A percentile compares a stretch with the other conserved stretches of the same genome.
These are phyloP conservation scores for Pholiota conissans DNA, from an alignment of 768 basidiomycete genomes.

Conservation along the genomic window DNA sequence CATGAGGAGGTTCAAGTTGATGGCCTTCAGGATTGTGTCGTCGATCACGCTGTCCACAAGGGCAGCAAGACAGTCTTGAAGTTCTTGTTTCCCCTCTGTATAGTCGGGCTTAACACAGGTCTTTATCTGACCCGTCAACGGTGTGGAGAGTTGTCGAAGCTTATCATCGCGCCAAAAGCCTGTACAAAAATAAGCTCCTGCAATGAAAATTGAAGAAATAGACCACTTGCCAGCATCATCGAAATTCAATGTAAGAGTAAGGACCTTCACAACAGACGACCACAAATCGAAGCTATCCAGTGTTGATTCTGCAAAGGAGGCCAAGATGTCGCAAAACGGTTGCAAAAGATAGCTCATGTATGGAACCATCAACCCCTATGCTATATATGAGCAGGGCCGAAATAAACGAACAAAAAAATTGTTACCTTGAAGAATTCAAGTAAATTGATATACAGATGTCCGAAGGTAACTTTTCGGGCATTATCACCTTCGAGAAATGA, in stretches of 20 bases:
- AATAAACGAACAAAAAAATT: not conserved
- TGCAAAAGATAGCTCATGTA: constrained; percentile 81
- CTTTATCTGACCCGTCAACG: constrained; percentile 67
- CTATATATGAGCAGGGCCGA: not conserved
- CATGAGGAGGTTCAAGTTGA: constrained; percentile 87
- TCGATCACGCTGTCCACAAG: constrained; percentile 53
- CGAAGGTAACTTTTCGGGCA: constrained; percentile 68
- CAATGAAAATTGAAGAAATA: not conserved
- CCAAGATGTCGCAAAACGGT: constrained; percentile 64
- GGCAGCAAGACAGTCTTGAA: constrained; percentile 54
- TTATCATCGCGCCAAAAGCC: constrained; percentile 92
- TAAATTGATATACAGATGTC: constrained; percentile 68
- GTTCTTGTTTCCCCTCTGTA: constrained; percentile 35
- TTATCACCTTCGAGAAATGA: constrained; percentile 27
- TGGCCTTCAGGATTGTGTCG: constrained; percentile 69
- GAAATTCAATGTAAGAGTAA: constrained; percentile 68
- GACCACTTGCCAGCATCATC: constrained; percentile 75
- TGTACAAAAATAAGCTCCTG: constrained; percentile 25
- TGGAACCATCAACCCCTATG: constrained; percentile 82
- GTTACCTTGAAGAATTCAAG: constrained; percentile 87
- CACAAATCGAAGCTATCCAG: constrained; percentile 52
- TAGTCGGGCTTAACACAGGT: constrained; percentile 40
- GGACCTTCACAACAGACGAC: constrained; percentile 55
- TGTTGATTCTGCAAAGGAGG: constrained; percentile 39
- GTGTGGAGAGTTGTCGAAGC: constrained; percentile 57